Base-by-base conservation (phyloP, 2,329 filamentous ascomycete species). In the Colletotrichum sp. region DNA sequence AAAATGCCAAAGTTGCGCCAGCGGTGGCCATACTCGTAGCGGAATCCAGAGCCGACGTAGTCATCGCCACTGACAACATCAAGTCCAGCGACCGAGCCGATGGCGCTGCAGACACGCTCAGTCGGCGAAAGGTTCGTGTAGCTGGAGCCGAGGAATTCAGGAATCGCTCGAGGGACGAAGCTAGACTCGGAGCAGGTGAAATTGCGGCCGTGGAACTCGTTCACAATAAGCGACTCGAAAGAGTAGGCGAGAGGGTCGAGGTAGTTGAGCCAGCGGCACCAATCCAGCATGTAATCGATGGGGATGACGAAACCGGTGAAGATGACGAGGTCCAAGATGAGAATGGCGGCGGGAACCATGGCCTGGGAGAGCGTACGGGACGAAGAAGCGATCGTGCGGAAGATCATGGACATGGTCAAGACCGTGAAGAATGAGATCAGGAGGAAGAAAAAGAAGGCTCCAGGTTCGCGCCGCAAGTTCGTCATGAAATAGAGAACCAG, bases 401-500 rank as follows among this genome's bases (percentile, higher is more conserved):
- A 98, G 77, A 96, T 90, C 92, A 95, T 96, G 64, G 94, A 96
- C 94, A 97, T 97, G 78, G 91, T 89, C 80, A 98, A 79, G 1
- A 95, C 95, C 2, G 92, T 92, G 75, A 90, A 83, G 85, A 96
- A 95, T 4, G 92, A 93, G 81, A 96, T 90, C 68, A 98, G 87
- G 74, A 95, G 84, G 89, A 95, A 98, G 86, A 95, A 94, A 89
- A 98, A 98, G 88, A 97, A 98, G 1, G 93, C 85, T 3, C 93
- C 94, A 0, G 94, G 87, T 77, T 94, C 92, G 68, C 95, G 90
- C 71, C 94, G 91, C 34, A 98, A 87, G 78, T 96, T 94, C 0
- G 95, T 94, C 92, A 98, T 93, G 85, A 98, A 98, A 86, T 98
- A 98, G 4, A 98, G 85, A 2, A 92, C 89, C 36, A 96, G 68